A percentile compares a stretch with the other conserved stretches of the same genome.
Conservation (phyloP, 2,329 filamentous ascomycete species). For the Myotisia sp. region DNA sequence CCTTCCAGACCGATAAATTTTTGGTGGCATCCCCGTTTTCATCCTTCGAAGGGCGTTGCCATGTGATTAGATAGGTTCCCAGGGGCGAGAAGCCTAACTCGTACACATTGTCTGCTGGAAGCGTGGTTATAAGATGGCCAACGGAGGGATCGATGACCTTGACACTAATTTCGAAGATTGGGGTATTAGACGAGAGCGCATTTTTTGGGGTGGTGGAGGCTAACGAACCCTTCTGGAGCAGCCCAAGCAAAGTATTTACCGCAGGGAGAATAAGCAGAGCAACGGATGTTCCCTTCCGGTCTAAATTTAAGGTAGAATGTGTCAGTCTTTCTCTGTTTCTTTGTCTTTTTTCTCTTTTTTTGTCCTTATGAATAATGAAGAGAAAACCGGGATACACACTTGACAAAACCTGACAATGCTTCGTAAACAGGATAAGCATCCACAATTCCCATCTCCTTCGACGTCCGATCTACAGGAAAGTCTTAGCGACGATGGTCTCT, state of each 20-base stretch:
- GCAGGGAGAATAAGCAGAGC: slow-evolving; percentile 88
- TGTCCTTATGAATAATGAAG: no score
- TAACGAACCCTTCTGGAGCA: slow-evolving; percentile 54
- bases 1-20: slow-evolving; percentile 94
- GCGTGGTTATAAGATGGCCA: slow-evolving; percentile 58
- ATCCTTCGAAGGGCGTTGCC: slow-evolving; percentile 87
- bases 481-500: slow-evolving; percentile 11
- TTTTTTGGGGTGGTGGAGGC: neutral
- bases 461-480: slow-evolving; percentile 56
- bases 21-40: slow-evolving; percentile 85
- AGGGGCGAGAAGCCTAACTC: slow-evolving; percentile 88
- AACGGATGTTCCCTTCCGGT: slow-evolving; percentile 87
- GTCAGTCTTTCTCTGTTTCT: no score
- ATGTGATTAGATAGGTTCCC: slow-evolving; percentile 88
- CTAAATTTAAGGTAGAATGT: slow-evolving; percentile 31
- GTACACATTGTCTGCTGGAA: slow-evolving; percentile 73
- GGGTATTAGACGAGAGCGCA: neutral
- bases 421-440: slow-evolving; percentile 83
- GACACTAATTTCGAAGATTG: slow-evolving; percentile 52
- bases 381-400: slow-evolving; percentile 23
- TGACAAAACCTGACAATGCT: slow-evolving; percentile 61
- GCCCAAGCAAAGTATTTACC: slow-evolving; percentile 95
- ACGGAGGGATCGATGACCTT: slow-evolving; percentile 67
- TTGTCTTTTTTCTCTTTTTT: no score
- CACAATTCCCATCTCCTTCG: slow-evolving; percentile 88